A percentile compares a stretch with the other conserved stretches of the same genome.
Conservation (phyloP, 805 yeast genomes). For the Zygotorulaspora sp. region DNA sequence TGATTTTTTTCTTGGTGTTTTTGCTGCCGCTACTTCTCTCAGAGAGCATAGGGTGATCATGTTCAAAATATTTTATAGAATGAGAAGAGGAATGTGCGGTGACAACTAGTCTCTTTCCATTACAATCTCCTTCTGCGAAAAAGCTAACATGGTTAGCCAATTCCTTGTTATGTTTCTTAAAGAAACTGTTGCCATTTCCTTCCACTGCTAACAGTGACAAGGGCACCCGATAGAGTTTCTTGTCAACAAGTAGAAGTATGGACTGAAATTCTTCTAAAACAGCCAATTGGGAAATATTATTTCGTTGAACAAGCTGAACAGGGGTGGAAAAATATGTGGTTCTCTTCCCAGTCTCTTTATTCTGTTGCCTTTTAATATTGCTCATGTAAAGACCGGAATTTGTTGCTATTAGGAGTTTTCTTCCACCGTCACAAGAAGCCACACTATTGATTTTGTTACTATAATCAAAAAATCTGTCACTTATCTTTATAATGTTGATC, state of each 20-base stretch:
- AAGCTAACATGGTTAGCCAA: constrained; percentile 83
- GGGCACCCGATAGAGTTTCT: constrained; percentile 71
- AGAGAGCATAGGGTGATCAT: constrained; percentile 62
- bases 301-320: constrained; percentile 63
- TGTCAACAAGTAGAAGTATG: constrained; percentile 75
- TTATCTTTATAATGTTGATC: constrained; percentile 70
- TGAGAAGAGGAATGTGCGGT: constrained; percentile 83
- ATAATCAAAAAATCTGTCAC: constrained; percentile 69
- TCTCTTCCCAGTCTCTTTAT: constrained; percentile 44
- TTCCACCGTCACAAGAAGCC: constrained; percentile 91
- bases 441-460: constrained; percentile 81
- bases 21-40: constrained; percentile 40
- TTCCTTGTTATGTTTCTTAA: constrained; percentile 63
- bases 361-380: constrained; percentile 49
- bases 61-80: constrained; percentile 81
- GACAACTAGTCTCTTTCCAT: constrained; percentile 81
- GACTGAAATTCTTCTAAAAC: constrained; percentile 88
- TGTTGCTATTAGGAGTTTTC: constrained; percentile 85
- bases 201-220: constrained; percentile 53
- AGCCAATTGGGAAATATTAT: constrained; percentile 82
- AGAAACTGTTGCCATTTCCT: constrained; percentile 39
- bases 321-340: constrained; percentile 63
- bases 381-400: constrained; percentile 86
- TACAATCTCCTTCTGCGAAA: constrained; percentile 89
- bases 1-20: constrained; percentile 60